Conservation (phyloP, 129 eudicot species). For the Flaveria ramosissima region DNA sequence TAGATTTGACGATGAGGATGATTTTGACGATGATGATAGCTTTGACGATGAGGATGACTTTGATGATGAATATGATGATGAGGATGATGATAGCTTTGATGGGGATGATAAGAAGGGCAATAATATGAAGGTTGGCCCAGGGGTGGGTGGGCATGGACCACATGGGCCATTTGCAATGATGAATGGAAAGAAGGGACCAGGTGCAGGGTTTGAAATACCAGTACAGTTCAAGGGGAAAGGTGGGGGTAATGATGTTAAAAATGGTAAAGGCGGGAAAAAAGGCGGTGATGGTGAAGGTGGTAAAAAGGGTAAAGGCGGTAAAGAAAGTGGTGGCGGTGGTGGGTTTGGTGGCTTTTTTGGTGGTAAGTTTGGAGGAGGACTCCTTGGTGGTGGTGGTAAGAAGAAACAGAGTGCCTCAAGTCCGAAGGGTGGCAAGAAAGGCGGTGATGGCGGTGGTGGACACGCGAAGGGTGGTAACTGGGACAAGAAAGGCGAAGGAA, state of each 20-base stretch:
- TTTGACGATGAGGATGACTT: constrained; percentile 49
- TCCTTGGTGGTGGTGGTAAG: constrained; percentile 41
- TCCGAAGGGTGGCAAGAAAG: constrained; percentile 45
- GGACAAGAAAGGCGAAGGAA: constrained; percentile 35
- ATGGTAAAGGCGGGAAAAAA: constrained; percentile 41
- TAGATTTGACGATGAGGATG: constrained; percentile 42
- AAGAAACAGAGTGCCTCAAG: constrained; percentile 36
- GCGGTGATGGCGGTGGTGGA: constrained; percentile 21
- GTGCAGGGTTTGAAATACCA: constrained; percentile 56
- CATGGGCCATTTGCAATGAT: constrained; percentile 53
- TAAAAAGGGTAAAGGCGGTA: constrained; percentile 38
- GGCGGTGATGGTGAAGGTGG: constrained; percentile 33
- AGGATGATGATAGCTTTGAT: constrained; percentile 49
- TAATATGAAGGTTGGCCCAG: constrained; percentile 45
- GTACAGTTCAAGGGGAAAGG: constrained; percentile 50
- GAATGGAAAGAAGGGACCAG: constrained; percentile 61
- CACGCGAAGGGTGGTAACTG: constrained; percentile 20
- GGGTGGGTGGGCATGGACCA: constrained; percentile 45
- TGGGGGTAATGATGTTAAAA: constrained; percentile 49
- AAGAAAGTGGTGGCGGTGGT: constrained; percentile 36
- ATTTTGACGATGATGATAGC: constrained; percentile 55
- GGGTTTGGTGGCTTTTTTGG: constrained; percentile 38
- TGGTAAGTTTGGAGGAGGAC: constrained; percentile 26
- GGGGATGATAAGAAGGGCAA: constrained; percentile 40
- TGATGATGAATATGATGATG: constrained; percentile 62